Evolutionary conservation across 805 yeast genomes (phyloP).

Genomic region (Wickerhamomyces chambardii): DNA sequence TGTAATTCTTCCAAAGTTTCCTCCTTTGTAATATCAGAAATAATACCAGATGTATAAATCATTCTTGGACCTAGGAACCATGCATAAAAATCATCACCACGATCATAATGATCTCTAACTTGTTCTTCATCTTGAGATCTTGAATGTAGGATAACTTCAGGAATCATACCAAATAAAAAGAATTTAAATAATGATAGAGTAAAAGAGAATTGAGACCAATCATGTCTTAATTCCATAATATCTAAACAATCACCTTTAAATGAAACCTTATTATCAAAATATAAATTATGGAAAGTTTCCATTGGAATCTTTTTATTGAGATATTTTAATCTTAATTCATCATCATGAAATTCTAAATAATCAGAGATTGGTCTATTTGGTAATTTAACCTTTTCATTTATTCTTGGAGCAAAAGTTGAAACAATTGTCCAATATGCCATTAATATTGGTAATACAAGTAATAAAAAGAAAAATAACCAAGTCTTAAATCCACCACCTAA

Average conservation of each 20-base stretch:
- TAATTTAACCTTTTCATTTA: constrained; percentile 65
- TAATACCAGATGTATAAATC: constrained; percentile 86
- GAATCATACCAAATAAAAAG: constrained; percentile 82
- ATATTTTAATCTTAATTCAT: constrained; percentile 58
- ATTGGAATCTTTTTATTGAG: constrained; percentile 77
- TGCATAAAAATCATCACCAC: constrained; percentile 91
- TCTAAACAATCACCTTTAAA: constrained; percentile 87
- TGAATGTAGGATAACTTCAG: constrained; percentile 88
- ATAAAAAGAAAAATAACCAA: constrained; percentile 47
- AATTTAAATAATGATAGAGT: constrained; percentile 69
- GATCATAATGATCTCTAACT: constrained; percentile 91
- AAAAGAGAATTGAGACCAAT: constrained; percentile 81
- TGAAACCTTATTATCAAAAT: constrained; percentile 73
- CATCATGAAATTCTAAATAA: constrained; percentile 77
- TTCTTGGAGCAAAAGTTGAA: constrained; percentile 72
- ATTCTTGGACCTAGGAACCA: constrained; percentile 94
- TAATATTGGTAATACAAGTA: constrained; percentile 60
- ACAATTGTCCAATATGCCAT: constrained; percentile 77
- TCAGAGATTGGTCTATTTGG: constrained; percentile 74
- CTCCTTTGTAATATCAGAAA: constrained; percentile 57
- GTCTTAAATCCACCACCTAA: constrained; percentile 65
- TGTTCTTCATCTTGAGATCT: constrained; percentile 95
- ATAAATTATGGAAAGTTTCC: constrained; percentile 87
- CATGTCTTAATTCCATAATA: constrained; percentile 79
- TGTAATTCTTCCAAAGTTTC: constrained; percentile 77